Base-by-base conservation (phyloP, 2,329 filamentous ascomycete species). In the Cytospora mali region DNA sequence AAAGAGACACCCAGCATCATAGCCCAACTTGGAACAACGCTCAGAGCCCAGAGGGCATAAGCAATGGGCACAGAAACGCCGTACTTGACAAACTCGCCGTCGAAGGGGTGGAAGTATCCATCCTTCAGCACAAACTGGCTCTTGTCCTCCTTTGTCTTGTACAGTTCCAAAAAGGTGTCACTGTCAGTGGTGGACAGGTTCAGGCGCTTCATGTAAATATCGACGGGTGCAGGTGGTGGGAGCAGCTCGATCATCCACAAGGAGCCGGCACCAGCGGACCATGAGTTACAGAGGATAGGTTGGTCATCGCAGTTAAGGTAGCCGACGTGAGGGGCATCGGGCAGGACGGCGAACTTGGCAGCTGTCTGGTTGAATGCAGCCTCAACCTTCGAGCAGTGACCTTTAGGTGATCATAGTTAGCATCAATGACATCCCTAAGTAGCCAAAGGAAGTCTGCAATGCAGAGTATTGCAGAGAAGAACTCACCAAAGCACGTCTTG, bases 1-100 rank as follows among this genome's bases (percentile, higher is more conserved):
- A 93, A 87, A 58, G 88, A 91, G 69, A 94, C 81, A 55, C 85
- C 73, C 68, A 94, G 81, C 91, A 94, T 93, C 72, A 92, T 87
- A 61, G 86, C 76, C 91, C 91, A 94, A 79, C 88, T 87, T 62
- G 90, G 84, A 63, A 92, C 76, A 55, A 89, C 76, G 69, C 83
- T 81, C 71, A 90, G 86, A 67, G 80, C 80, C 84, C 86, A 92
- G 69, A 92, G 80, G 57, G 83, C 68, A 72, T 91, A 93, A 62
- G 83, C 91, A 50, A 89, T 75, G 46, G 89, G 88, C 58, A 89
- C 76, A 33, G 83, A 79, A 31, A 92, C 70, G 67, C 84, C 82
- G 67, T 84, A 81, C 78, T 90, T 76, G 64, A 85, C 86, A 49
- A 90, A 77, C 65, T 79, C 76, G 66, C 91, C 89, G 70, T 91